Evolutionary conservation across 2,329 filamentous ascomycete genomes (phyloP).

Genomic region (Cladosporium sp.): DNA sequence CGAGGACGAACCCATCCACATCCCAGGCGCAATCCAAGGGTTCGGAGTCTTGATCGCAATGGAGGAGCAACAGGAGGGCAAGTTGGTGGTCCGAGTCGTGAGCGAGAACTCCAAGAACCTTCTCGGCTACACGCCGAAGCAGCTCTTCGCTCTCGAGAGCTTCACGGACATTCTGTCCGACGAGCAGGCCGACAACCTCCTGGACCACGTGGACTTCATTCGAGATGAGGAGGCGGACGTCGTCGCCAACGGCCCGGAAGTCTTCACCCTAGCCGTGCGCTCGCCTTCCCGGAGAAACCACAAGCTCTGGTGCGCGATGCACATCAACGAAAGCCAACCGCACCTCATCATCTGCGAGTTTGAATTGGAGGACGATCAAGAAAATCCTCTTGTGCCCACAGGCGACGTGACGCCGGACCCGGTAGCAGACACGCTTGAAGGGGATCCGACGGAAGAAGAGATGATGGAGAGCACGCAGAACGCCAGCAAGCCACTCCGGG

Average conservation of each 20-base stretch:
- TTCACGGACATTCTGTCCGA: slow-evolving; percentile 81
- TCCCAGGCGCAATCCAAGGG: slow-evolving; percentile 72
- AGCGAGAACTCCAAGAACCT: slow-evolving; percentile 75
- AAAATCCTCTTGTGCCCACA: slow-evolving; percentile 59
- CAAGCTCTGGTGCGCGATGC: slow-evolving; percentile 84
- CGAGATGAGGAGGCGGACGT: slow-evolving; percentile 75
- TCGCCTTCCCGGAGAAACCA: slow-evolving; percentile 45
- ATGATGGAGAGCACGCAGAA: slow-evolving; percentile 69
- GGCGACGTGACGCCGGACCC: slow-evolving; percentile 53
- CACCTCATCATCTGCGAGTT: slow-evolving; percentile 81
- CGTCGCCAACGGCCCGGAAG: slow-evolving; percentile 69
- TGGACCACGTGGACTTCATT: slow-evolving; percentile 85
- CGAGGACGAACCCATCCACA: slow-evolving; percentile 86
- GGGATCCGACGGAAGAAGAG: slow-evolving; percentile 68
- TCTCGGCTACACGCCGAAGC: slow-evolving; percentile 68
- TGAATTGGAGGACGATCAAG: slow-evolving; percentile 70
- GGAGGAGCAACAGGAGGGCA: slow-evolving; percentile 61
- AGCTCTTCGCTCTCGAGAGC: slow-evolving; percentile 66
- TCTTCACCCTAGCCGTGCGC: slow-evolving; percentile 73
- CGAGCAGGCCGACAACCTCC: slow-evolving; percentile 74
- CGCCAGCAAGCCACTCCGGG: slow-evolving; percentile 68
- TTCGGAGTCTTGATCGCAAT: slow-evolving; percentile 75
- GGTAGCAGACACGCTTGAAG: slow-evolving; percentile 67
- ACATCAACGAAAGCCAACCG: slow-evolving; percentile 62
- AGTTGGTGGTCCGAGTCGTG: slow-evolving; percentile 63